Percentiles rank a stretch among this genome's conserved stretches.
Evolutionary conservation across 805 yeast species (phyloP).

Genomic region (Nakazawaea molendinolei): DNA sequence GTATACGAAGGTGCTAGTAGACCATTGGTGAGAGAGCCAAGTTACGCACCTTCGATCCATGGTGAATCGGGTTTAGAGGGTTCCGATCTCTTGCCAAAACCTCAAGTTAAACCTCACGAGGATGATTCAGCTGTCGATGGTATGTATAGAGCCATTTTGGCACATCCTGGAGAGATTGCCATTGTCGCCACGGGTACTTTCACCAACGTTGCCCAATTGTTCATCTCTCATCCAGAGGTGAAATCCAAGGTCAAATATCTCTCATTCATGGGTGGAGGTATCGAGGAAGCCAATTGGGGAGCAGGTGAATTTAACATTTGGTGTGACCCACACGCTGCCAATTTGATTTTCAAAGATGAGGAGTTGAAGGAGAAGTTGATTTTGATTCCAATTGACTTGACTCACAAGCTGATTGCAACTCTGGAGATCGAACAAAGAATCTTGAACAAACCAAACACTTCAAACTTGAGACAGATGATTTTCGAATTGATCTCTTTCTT

Average conservation of each 20-base stretch:
- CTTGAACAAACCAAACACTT: constrained; percentile 24
- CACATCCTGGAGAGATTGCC: constrained; percentile 25
- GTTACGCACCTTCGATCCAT: constrained; percentile 58
- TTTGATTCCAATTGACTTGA: constrained; percentile 61
- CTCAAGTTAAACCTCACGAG: constrained; percentile 24
- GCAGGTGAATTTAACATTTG: constrained; percentile 71
- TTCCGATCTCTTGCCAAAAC: constrained; percentile 48
- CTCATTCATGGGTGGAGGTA: constrained; percentile 36
- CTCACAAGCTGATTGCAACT: constrained; percentile 58
- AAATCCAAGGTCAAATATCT: constrained; percentile 24
- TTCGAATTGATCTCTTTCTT: constrained; percentile 48
- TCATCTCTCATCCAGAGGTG: constrained; percentile 26
- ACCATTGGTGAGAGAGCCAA: constrained; percentile 48
- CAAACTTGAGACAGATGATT: constrained; percentile 46
- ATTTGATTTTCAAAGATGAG: constrained; percentile 41
- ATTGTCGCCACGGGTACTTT: constrained; percentile 35
- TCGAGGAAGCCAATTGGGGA: constrained; percentile 27
- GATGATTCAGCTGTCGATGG: constrained; percentile 21
- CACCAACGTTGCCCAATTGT: constrained; percentile 31
- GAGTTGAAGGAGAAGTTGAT: constrained; percentile 41
- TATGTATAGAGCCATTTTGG: constrained; percentile 20
- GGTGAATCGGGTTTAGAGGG: constrained; percentile 78
- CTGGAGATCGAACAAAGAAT: constrained; percentile 31
- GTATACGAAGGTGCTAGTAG: constrained; percentile 60
- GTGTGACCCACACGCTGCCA: constrained; percentile 74